Base-by-base conservation (phyloP, 495 filamentous ascomycete species). In the Aspergillus coremiiformis region DNA sequence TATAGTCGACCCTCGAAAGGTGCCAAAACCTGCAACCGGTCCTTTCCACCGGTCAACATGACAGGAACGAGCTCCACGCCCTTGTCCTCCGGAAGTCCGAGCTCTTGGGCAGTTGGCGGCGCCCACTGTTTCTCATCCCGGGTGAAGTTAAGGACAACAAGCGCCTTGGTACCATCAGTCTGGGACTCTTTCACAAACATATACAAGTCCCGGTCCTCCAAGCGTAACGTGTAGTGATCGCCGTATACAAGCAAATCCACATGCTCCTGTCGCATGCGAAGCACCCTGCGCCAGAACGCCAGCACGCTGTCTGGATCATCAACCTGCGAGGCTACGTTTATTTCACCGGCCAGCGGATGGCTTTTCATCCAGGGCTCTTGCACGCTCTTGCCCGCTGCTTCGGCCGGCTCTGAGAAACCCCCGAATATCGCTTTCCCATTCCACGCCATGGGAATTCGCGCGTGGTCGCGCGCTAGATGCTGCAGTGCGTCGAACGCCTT, bases 391-490 rank as follows among this genome's bases (percentile, higher is more conserved):
- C 79, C 79, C 8, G 64, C 77, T 53, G 78, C 62, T 0, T 52
- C 52, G 4, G 63, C 69, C 5, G n/a, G 5, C 12, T 35, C 32
- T 3, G 32, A 35, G 32, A 35, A 35, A 5, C 32, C 32, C 5
- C 32, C 14, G n/a, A 14, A 35, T 12, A 14, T 35, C 1, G 32
- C 32, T 14, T 35, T 15, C 26, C 55, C 64, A 49, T 78, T 66
- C 84, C 84, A 87, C 54, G 84, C 83, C 72, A 87, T 82, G 0
- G 77, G 75, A 4, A 68, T 59, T 43, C 77, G 62, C 19, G 70
- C 67, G 44, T 79, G 66, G 51, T 79, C 75, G 32, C 71, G 50
- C 5, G 63, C 65, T 29, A 75, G 60, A 15, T 57, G 53, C 17
- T 67, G 63, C 4, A 74, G 44, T 12, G 53, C 61, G 19, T 51